Evolutionary conservation across 306 rosid genomes (phyloP), one percentile per base, ranked within the genome.

Genomic region (Rubus idaeus): DNA sequence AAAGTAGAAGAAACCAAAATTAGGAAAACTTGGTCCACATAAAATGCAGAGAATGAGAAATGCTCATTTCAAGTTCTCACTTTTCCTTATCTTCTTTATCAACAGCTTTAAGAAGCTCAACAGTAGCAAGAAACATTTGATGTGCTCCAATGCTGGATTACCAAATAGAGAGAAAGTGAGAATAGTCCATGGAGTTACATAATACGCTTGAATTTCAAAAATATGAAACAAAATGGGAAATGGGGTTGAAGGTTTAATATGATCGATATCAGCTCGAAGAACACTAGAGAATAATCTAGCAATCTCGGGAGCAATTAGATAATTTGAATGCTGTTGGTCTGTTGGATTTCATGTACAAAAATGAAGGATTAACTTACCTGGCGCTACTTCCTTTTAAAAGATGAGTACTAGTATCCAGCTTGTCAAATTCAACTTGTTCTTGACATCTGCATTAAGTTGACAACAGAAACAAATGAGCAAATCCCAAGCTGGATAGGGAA

Each of bases 331-430:
- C 46, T 63, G 42, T 40, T 7, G 3, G 35, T n/a, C 46, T 63
- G 42, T 40, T 7, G 3, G 35, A 66, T 4, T 66, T 42, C 18
- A 18, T 66, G 35, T 4, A 41, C 21, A 42, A 45, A 23, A 20
- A 4, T 10, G 3, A 42, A 44, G 52, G 14, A 41, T 16, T 42
- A 64, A 10, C 50, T 16, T 60, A 75, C 86, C 72, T 55, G 0
- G 80, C 63, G 78, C 80, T 78, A 9, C 83, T 77, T 67, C 85
- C 82, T 50, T 77, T 77, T 26, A 82, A 23, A 8, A 66, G 79
- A 50, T 77, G 75, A 12, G 77, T 50, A 56, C 60, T 5, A 56
- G 56, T n/a, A 65, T 55, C 6, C n/a, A 77, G 10, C 39, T 58
- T 37, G 51, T 14, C 14, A 52, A 67, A 77, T 6, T 82, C 69